A percentile compares a stretch with the other conserved stretches of the same genome.
These are phyloP conservation scores for Serendipita sp. DNA, from an alignment of 768 basidiomycete genomes.

Conservation along the genomic window DNA sequence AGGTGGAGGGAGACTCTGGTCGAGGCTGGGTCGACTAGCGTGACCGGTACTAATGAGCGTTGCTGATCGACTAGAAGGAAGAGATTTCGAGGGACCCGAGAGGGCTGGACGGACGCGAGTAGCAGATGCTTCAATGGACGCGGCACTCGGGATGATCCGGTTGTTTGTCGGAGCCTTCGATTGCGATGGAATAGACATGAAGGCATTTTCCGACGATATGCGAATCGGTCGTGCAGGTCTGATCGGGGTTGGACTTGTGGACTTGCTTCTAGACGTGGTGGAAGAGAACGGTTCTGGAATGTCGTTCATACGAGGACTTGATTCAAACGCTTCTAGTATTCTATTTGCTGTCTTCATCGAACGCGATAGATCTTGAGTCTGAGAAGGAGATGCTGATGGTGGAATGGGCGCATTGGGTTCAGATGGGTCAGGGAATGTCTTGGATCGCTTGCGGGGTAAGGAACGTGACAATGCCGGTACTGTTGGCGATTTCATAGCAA, in stretches of 20 bases:
- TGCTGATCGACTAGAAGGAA: not conserved
- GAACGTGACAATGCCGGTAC: not conserved
- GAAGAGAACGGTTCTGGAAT: not conserved
- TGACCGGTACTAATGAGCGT: not conserved
- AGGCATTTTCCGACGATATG: not conserved
- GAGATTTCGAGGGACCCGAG: not conserved
- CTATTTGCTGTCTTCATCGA: not conserved
- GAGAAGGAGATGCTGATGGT: not conserved
- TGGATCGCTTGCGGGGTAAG: not conserved
- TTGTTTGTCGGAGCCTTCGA: not conserved
- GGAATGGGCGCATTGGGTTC: not conserved
- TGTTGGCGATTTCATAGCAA: not conserved
- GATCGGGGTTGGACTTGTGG: slow-evolving; percentile 1
- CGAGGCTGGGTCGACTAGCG: not conserved
- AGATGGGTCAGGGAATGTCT: slow-evolving; percentile 4
- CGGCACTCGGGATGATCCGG: not conserved
- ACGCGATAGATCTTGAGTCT: not conserved
- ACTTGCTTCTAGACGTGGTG: not conserved
- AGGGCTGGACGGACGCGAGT: not conserved
- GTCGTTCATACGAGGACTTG: slow-evolving; percentile 2
- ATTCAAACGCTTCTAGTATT: not conserved
- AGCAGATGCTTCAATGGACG: slow-evolving; percentile 1
- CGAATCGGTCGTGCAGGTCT: not conserved
- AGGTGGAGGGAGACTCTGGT: not conserved
- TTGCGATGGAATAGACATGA: not conserved